Conservation (phyloP, 257 asterid genomes). For the Solanum rostratum region DNA sequence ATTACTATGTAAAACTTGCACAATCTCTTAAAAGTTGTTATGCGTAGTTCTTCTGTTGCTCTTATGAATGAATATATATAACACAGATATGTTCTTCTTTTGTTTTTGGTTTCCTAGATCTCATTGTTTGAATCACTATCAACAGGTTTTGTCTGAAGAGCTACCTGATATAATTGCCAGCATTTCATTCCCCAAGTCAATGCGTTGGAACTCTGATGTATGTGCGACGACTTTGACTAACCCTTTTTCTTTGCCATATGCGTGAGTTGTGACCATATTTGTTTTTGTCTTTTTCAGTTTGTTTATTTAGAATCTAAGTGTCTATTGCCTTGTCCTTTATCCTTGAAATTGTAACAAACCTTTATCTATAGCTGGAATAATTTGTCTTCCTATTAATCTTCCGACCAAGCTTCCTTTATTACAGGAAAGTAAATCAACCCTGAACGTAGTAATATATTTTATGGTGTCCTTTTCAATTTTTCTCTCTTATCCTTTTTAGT, state of each 20-base stretch:
- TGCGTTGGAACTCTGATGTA: conserved; percentile 99
- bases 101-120: background rate
- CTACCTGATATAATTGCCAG: conserved; percentile 60
- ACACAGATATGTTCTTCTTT: background rate
- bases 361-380: background rate
- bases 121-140: conserved; percentile 8
- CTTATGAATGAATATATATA: background rate
- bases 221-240: conserved; percentile 14
- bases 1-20: background rate
- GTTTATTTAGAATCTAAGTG: background rate
- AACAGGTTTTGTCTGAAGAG: conserved; percentile 80
- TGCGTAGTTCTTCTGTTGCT: background rate
- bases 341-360: background rate
- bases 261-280: background rate
- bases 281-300: background rate
- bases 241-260: background rate
- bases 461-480: background rate
- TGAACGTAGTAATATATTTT: background rate
- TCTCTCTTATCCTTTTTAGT: background rate
- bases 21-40: background rate
- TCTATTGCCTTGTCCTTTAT: background rate
- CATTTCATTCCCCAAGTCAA: conserved; percentile 82
- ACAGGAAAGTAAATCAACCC: background rate
- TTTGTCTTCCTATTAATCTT: background rate
- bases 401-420: background rate